phyloP scores from a whole-genome alignment of 73 alveolate species.

The Paramecium biaurelia region DNA sequence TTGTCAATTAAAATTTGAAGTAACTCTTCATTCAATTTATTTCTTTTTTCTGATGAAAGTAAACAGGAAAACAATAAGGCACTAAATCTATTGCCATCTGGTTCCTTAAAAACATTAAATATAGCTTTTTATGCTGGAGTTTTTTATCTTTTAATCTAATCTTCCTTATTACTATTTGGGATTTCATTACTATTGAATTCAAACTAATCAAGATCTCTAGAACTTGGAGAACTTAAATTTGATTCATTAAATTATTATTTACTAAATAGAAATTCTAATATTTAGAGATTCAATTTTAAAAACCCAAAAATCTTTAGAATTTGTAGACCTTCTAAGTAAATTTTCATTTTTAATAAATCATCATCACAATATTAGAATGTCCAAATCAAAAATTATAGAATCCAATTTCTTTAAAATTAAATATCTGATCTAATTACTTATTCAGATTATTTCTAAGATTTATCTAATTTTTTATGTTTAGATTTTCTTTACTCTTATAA shows the following conservation, averaged over 20 bases:
- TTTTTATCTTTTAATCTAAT: neutral
- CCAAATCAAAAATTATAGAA: slow-evolving; percentile 2
- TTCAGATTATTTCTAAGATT: neutral
- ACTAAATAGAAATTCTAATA: neutral
- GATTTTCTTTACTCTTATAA: neutral
- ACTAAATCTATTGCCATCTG: neutral
- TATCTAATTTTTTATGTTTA: neutral
- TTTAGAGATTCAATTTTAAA: neutral
- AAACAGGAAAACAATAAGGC: neutral
- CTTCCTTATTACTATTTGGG: neutral
- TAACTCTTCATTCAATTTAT: neutral
- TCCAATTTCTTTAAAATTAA: slow-evolving; percentile 35
- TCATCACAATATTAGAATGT: neutral
- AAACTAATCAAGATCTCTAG: neutral
- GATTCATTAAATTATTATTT: neutral
- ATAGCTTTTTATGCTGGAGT: neutral
- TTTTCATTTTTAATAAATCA: slow-evolving; percentile 1
- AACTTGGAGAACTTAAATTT: neutral
- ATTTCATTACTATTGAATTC: neutral
- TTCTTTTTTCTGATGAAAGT: neutral
- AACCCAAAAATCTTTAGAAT: neutral
- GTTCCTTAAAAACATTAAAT: neutral
- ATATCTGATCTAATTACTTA: neutral
- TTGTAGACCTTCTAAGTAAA: neutral
- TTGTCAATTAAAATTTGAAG: neutral